Percentiles rank a stretch among this genome's conserved stretches.
phyloP scores from a whole-genome alignment of 441 rosid species.

The Hura crepitans region DNA sequence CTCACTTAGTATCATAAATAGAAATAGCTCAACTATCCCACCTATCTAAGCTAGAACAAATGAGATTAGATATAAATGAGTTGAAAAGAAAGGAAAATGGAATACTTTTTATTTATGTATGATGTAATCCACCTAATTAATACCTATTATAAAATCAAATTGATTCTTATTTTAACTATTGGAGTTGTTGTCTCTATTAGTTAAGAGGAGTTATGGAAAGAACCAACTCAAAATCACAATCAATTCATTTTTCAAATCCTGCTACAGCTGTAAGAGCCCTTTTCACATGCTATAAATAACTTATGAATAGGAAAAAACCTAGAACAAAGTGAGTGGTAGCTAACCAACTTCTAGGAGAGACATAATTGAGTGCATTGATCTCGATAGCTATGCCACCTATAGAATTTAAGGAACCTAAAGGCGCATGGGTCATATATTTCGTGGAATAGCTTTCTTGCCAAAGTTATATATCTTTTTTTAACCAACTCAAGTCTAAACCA shows the following conservation, averaged over 20 bases:
- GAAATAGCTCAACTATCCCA: too few species aligned
- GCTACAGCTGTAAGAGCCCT: constrained; percentile 3
- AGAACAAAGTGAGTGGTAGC: constrained; percentile 9
- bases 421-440: constrained; percentile 1
- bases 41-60: too few species aligned
- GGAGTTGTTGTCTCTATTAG: neutral
- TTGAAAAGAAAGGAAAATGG: too few species aligned
- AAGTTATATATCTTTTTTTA: constrained; percentile 11
- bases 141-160: too few species aligned
- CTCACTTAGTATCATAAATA: too few species aligned
- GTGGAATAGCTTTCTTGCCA: neutral
- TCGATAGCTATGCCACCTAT: constrained; percentile 9
- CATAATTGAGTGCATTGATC: constrained; percentile 20
- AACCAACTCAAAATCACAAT: constrained; percentile 1
- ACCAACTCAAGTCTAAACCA: constrained; percentile 4
- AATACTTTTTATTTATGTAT: too few species aligned
- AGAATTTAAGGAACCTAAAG: constrained; percentile 24
- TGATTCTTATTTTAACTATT: neutral
- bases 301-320: constrained; percentile 3
- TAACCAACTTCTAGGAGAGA: constrained; percentile 15
- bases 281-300: constrained; percentile 1
- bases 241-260: constrained; percentile 13
- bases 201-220: constrained; percentile 1
- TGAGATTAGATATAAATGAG: too few species aligned
- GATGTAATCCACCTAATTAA: too few species aligned